Conservation (phyloP, 306 rosid species). For the Arachis hypogaea region DNA sequence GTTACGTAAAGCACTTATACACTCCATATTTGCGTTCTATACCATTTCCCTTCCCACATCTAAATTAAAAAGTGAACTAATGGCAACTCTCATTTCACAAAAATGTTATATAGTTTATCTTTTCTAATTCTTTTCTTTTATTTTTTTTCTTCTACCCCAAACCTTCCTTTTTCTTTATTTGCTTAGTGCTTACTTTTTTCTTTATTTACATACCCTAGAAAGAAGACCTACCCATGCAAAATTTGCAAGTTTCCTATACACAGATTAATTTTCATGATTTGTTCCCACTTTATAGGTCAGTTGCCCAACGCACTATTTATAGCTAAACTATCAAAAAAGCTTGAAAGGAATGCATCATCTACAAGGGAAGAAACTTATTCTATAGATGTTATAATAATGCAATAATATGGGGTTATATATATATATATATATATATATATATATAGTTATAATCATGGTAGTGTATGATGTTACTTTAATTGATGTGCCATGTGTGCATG, state of each 20-base stretch:
- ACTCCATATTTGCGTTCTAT: no score
- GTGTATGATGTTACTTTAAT: conserved; percentile 4
- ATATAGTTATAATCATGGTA: not conserved
- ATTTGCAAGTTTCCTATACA: not conserved
- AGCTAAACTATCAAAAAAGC: conserved; percentile 1
- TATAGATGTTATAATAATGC: not conserved
- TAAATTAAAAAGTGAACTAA: not conserved
- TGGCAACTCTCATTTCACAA: conserved; percentile 3
- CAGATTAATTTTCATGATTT: not conserved
- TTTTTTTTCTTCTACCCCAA: conserved; percentile 24
- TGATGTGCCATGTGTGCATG: not conserved
- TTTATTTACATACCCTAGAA: not conserved
- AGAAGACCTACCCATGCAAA: conserved; percentile 4
- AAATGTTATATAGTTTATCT: not conserved
- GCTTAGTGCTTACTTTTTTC: not conserved
- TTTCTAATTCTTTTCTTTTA: not conserved
- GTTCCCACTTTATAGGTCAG: conserved; percentile 24
- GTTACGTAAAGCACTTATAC: no score
- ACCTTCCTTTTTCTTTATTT: not conserved
- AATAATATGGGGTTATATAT: not conserved
- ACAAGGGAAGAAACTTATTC: not conserved
- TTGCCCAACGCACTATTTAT: conserved; percentile 15
- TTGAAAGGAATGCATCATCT: conserved; percentile 24
- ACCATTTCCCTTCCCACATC: no score
- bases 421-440: not conserved